A percentile compares a stretch with the other conserved stretches of the same genome.
phyloP scores from a whole-genome alignment of 805 yeast species.

The Kuraishia piskuri region DNA sequence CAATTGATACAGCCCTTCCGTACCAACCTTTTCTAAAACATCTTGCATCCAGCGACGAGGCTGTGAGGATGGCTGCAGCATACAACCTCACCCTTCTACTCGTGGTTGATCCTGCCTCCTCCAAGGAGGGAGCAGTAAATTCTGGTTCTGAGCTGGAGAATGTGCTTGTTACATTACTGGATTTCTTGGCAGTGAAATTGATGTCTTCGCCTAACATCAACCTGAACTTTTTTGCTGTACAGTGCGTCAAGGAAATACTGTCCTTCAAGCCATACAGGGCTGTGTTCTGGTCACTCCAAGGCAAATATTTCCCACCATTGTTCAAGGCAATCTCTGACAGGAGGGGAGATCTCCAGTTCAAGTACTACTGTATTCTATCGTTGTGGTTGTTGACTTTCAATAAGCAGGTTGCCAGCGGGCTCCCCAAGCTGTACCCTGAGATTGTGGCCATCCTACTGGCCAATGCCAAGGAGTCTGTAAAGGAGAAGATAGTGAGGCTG shows the following conservation, averaged over 20 bases:
- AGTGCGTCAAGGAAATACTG: slow-evolving; percentile 54
- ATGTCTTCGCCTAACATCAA: slow-evolving; percentile 31
- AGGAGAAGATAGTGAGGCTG: slow-evolving; percentile 84
- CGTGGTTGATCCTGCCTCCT: slow-evolving; percentile 13
- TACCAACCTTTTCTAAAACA: slow-evolving; percentile 44
- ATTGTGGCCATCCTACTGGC: slow-evolving; percentile 42
- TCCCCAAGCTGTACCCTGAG: slow-evolving; percentile 44
- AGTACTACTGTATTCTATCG: slow-evolving; percentile 68
- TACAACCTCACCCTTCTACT: slow-evolving; percentile 46
- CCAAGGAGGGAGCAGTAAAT: slow-evolving; percentile 4
- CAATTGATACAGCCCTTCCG: slow-evolving; percentile 37
- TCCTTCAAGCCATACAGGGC: slow-evolving; percentile 44
- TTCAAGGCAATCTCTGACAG: slow-evolving; percentile 35
- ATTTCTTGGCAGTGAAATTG: slow-evolving; percentile 20
- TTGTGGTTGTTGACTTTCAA: slow-evolving; percentile 85
- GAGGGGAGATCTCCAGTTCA: slow-evolving; percentile 62
- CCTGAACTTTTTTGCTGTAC: slow-evolving; percentile 54
- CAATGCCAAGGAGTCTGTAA: slow-evolving; percentile 73
- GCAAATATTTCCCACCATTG: slow-evolving; percentile 38
- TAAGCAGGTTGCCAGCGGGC: slow-evolving; percentile 34
- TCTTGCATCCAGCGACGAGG: slow-evolving; percentile 46
- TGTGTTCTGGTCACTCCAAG: slow-evolving; percentile 37
- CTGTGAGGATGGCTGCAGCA: slow-evolving; percentile 46
- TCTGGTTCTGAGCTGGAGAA: slow-evolving; percentile 17
- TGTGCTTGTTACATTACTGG: slow-evolving; percentile 29